Evolutionary conservation across 345 rosid genomes (phyloP).

Genomic region (Populus nigra): DNA sequence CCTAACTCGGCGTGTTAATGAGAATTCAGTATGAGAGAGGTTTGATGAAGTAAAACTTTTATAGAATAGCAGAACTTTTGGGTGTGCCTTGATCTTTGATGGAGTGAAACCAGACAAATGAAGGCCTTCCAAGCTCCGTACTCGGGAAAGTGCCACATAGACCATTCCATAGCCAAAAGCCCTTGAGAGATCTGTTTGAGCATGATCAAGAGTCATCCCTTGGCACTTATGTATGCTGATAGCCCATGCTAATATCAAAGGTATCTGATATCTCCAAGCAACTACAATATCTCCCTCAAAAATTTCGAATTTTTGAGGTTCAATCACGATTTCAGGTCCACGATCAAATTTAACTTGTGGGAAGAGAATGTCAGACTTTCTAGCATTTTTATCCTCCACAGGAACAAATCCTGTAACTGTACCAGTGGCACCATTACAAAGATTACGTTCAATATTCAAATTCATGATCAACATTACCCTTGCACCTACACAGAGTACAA

Average conservation of each 20-base stretch:
- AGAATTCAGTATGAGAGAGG: too few species aligned
- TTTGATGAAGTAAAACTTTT: background rate
- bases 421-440: slow-evolving; percentile 32
- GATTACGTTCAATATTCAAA: slow-evolving; percentile 8
- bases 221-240: slow-evolving; percentile 38
- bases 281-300: slow-evolving; percentile 14
- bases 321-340: slow-evolving; percentile 7
- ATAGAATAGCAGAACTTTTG: slow-evolving; percentile 27
- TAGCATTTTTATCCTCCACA: background rate
- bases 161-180: slow-evolving; percentile 34
- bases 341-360: slow-evolving; percentile 31
- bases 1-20: too few species aligned
- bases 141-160: slow-evolving; percentile 28
- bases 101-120: slow-evolving; percentile 28
- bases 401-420: slow-evolving; percentile 15
- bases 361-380: background rate
- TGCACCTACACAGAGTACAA: slow-evolving; percentile 22
- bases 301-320: slow-evolving; percentile 15
- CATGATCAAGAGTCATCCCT: slow-evolving; percentile 27
- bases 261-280: slow-evolving; percentile 25
- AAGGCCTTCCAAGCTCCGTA: slow-evolving; percentile 22
- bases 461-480: slow-evolving; percentile 35
- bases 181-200: slow-evolving; percentile 24
- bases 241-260: slow-evolving; percentile 31
- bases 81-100: slow-evolving; percentile 27